Evolutionary conservation across 352 stramenopile genomes (phyloP), one percentile per base, ranked within the genome.

Genomic region (Pythium sukuiense): DNA sequence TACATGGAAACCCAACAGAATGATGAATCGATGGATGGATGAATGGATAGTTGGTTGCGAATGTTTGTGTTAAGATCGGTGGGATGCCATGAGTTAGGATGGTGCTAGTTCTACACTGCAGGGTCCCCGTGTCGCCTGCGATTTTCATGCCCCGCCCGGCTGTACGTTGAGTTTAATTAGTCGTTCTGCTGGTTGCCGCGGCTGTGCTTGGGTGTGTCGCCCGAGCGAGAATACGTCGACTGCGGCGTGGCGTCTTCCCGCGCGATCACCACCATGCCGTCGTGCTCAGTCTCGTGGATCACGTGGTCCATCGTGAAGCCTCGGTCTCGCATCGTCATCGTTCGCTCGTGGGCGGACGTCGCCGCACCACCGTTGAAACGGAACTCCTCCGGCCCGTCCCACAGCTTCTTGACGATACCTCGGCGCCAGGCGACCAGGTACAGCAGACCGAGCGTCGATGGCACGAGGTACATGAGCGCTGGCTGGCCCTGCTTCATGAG

Each of bases 391-490:
- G 94, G 94, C 4, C 92, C 92, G 30, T 93, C 75, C 92, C 92
- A 98, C 30, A 98, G 73, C 62, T 97, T 93, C 30, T 61, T 71
- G 14, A 97, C 74, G 64, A 97, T 97, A 29, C 91, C 89, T 27
- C 91, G 87, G 30, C 72, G 84, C 74, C 86, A 94, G 0, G 73
- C 76, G 59, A 96, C 77, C 57, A 92, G 67, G 16, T 71, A 58
- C 39, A 98, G 81, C 26, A 93, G 70, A 16, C 93, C 93, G 1
- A 98, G 78, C 35, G 90, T 98, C 63, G 85, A 97, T 20, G 95
- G 95, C 33, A 99, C 96, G 7, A 99, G 67, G 76, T 99, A 99
- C 77, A 99, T 88, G 37, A 99, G 80, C 32, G 97, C 96, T 11
- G 96, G 97, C 70, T 99, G 96, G 3, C 95, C 95, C 70, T 96